Evolutionary conservation across 768 basidiomycete genomes (phyloP), one percentile per base, ranked within the genome.

Genomic region (Lactarius hengduanensis): DNA sequence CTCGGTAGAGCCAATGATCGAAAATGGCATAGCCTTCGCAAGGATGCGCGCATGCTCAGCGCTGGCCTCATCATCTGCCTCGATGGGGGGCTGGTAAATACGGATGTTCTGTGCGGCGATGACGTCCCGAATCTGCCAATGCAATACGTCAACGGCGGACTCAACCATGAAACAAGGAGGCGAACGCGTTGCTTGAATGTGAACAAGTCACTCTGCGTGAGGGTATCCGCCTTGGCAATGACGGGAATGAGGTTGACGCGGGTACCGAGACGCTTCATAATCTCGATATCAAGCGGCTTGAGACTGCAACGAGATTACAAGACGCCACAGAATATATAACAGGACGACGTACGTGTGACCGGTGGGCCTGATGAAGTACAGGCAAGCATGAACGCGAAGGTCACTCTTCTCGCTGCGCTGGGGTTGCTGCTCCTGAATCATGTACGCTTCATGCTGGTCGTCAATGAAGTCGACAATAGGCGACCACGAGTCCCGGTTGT

Each of bases 361-460:
- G 0, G 95, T 95, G 11, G 97, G 90, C 65, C 96, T 83, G 75
- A 99, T 92, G 78, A 99, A 99, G 80, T 96, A 98, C 72, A 99
- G 76, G 78, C 97, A 98, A 6, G 95, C 95, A 73, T 99, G 96
- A 2, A 99, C 94, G 61, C 97, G 81, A 72, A 98, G 81, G 80
- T 99, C 97, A 36, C 89, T 92, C 83, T 98, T 97, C 75, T 96
- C 94, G 67, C 80, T 83, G 63, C 97, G 84, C 81, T 94, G 88
- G n/a, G 97, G 97, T 77, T 98, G 96, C 77, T 99, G 97, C 78
- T 99, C 97, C 80, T 99, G 97, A 64, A 92, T 85, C 93, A 95
- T 95, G 75, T 94, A 95, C 15, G 90, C 90, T 75, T 96, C 93
- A 75, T 94, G 93, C 79, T 94, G 92, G 82, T 94, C 93, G 76